Conservation (phyloP, 176 grass and related monocot species). For the Avena eriantha region DNA sequence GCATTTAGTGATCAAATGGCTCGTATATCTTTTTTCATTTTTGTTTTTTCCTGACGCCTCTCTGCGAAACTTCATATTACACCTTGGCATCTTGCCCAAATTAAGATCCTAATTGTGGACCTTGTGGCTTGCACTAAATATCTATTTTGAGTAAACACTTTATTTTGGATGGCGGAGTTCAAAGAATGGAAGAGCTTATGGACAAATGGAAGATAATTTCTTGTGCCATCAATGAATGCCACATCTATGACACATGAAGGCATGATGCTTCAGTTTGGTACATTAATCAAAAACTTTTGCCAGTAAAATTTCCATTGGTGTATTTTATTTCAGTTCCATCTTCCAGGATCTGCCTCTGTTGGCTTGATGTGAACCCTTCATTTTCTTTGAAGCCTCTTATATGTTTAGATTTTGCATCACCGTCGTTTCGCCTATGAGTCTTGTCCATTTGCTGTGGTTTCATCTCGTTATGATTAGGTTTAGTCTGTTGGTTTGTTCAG, state of each 20-base stretch:
- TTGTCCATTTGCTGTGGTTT: background rate
- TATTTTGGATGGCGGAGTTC: background rate
- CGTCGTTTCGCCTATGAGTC: background rate
- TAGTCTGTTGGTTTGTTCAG: background rate
- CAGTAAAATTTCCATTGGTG: background rate
- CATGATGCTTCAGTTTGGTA: background rate
- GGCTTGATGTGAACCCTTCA: conserved; percentile 6
- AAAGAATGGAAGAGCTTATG: background rate
- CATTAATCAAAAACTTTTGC: background rate
- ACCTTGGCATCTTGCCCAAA: too few species aligned
- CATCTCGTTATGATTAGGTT: background rate
- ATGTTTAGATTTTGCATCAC: background rate
- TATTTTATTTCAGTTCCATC: background rate
- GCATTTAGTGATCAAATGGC: background rate
- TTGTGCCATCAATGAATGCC: conserved; percentile 28
- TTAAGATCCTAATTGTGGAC: background rate
- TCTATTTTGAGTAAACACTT: background rate
- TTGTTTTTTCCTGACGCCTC: background rate
- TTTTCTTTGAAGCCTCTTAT: background rate
- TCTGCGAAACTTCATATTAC: background rate
- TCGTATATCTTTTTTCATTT: background rate
- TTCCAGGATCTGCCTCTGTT: background rate
- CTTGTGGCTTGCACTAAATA: background rate
- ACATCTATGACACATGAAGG: conserved; percentile 20
- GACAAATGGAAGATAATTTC: background rate